phyloP scores from a whole-genome alignment of 1,284 basidiomycete genomes.

The Ganoderma lucidum region DNA sequence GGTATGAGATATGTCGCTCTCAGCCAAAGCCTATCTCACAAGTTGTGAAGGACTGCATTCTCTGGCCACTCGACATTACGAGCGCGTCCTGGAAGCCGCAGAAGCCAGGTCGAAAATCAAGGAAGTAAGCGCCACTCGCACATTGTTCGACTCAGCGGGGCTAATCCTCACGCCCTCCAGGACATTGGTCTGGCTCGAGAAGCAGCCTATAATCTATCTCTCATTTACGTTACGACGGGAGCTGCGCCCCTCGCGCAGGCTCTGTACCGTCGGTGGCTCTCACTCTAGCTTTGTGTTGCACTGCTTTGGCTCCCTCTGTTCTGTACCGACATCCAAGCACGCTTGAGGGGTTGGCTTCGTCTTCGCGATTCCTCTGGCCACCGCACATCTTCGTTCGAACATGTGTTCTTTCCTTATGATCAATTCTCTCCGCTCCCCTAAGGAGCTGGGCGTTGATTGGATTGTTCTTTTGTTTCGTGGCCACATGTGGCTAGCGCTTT shows the following conservation, averaged over 20 bases:
- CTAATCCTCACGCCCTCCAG: conserved; percentile 37
- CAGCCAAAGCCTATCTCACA: neutral
- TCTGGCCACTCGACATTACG: conserved; percentile 86
- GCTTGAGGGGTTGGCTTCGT: neutral
- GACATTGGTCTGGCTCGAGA: conserved; percentile 64
- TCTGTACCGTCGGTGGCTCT: conserved; percentile 75
- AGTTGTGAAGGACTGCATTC: conserved; percentile 70
- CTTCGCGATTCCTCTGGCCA: neutral
- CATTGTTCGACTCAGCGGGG: conserved; percentile 11
- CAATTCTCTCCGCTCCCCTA: neutral
- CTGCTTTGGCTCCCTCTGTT: neutral
- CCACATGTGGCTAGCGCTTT: neutral
- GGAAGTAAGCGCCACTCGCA: conserved; percentile 29
- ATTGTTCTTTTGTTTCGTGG: neutral
- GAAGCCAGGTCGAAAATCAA: conserved; percentile 44
- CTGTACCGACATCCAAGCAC: neutral
- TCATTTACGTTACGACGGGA: conserved; percentile 83
- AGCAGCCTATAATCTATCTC: conserved; percentile 88
- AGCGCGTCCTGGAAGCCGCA: conserved; percentile 72
- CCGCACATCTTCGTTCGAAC: neutral
- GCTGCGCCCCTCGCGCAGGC: conserved; percentile 71
- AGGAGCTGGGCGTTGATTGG: neutral
- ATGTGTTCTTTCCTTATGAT: neutral
- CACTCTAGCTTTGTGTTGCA: conserved; percentile 34
- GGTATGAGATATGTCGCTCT: conserved; percentile 54